Evolutionary conservation across 768 basidiomycete genomes (phyloP).

Genomic region (Rhodotorula diobovata): DNA sequence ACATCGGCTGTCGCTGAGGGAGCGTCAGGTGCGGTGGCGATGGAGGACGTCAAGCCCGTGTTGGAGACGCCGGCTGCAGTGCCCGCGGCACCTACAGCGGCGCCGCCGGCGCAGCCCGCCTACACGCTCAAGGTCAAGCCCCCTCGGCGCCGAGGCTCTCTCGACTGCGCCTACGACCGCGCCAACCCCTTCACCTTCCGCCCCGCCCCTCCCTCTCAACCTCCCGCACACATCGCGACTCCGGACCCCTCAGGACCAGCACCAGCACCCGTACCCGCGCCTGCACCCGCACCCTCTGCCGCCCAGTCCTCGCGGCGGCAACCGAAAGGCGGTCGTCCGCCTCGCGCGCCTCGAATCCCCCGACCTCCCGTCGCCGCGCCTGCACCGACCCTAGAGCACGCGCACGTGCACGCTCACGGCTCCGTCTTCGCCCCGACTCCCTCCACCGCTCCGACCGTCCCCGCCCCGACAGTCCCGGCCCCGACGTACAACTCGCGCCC

Average conservation of each 20-base stretch:
- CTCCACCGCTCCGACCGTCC: too few relatives aligned
- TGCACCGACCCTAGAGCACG: background rate
- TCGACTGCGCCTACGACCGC: slow-evolving; percentile 5
- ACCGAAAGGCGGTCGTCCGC: background rate
- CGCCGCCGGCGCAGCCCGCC: background rate
- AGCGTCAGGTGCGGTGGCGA: background rate
- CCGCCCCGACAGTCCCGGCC: background rate
- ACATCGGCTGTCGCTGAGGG: too few relatives aligned
- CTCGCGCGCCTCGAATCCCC: too few relatives aligned
- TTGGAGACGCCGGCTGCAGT: background rate
- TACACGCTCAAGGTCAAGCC: background rate
- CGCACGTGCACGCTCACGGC: background rate
- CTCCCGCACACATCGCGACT: too few relatives aligned
- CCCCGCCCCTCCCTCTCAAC: background rate
- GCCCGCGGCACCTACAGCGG: background rate
- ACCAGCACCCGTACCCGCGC: background rate
- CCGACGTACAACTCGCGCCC: background rate
- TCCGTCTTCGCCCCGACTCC: background rate
- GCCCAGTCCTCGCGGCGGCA: background rate
- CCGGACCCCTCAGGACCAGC: background rate
- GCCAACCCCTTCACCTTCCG: background rate
- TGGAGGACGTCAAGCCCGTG: background rate
- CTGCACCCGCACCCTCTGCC: too few relatives aligned
- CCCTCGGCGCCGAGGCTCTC: background rate
- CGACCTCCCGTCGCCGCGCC: background rate